Conservation (phyloP, 2,329 filamentous ascomycete genomes). For the Emmonsiellopsis sp. region DNA sequence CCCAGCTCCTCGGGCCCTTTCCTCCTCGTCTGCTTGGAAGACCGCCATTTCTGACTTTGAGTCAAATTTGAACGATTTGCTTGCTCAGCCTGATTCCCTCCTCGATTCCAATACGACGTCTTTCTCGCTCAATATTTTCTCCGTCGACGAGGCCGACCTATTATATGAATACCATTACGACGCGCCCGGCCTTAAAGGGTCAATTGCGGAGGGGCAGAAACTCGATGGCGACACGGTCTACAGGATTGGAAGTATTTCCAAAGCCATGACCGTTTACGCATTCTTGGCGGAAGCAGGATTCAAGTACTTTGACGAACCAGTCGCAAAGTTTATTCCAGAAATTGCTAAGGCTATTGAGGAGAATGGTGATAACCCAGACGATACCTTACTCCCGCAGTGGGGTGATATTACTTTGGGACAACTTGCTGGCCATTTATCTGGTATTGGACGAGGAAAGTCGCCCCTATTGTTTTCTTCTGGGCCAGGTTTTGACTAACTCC, state of each 20-base stretch:
- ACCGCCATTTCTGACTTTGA: neutral
- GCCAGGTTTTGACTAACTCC: neutral
- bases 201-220: conserved; percentile 5
- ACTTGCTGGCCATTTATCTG: conserved; percentile 9
- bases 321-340: conserved; percentile 37
- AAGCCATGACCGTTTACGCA: conserved; percentile 36
- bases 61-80: neutral
- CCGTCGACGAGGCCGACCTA: conserved; percentile 5
- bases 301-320: conserved; percentile 29
- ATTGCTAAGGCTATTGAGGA: conserved; percentile 15
- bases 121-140: conserved; percentile 13
- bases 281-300: conserved; percentile 35
- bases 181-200: conserved; percentile 13
- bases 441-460: conserved; percentile 3
- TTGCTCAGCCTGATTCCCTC: neutral
- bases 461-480: neutral
- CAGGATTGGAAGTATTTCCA: conserved; percentile 36
- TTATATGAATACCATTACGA: conserved; percentile 9
- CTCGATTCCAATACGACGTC: conserved; percentile 3
- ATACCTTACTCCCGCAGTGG: conserved; percentile 5
- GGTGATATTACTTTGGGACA: conserved; percentile 7
- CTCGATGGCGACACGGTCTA: conserved; percentile 29
- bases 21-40: neutral
- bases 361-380: neutral
- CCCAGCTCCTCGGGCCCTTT: neutral